These are phyloP conservation scores for Xylaria sp. DNA, from an alignment of 2,329 filamentous ascomycete genomes.

Conservation along the genomic window DNA sequence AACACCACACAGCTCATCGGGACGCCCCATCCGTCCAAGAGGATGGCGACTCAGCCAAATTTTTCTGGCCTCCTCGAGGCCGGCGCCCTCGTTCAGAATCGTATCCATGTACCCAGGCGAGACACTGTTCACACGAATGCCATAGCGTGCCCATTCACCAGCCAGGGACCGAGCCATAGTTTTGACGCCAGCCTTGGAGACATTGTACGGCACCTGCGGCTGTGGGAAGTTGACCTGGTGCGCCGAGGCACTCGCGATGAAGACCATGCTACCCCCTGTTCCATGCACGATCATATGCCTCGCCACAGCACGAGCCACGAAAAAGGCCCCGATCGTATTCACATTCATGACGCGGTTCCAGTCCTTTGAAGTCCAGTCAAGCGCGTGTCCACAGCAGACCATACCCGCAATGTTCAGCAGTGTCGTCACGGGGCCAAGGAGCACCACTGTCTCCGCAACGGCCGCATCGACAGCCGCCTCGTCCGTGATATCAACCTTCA, in stretches of 20 bases:
- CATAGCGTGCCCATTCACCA: conserved; percentile 73
- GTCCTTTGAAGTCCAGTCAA: conserved; percentile 62
- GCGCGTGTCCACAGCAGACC: conserved; percentile 64
- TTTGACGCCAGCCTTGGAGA: conserved; percentile 70
- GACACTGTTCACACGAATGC: conserved; percentile 73
- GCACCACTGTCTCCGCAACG: conserved; percentile 34
- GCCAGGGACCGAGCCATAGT: conserved; percentile 69
- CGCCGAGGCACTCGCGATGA: conserved; percentile 71
- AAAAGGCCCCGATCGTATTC: conserved; percentile 73
- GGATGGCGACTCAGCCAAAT: conserved; percentile 67
- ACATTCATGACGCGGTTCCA: conserved; percentile 71
- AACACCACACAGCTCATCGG: conserved; percentile 66
- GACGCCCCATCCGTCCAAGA: conserved; percentile 67
- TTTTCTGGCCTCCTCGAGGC: conserved; percentile 56
- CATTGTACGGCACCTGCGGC: conserved; percentile 75
- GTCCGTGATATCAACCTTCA: conserved; percentile 65
- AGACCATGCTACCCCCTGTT: conserved; percentile 65
- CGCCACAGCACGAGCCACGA: conserved; percentile 69
- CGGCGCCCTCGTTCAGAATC: conserved; percentile 70
- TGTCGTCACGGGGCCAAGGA: conserved; percentile 50
- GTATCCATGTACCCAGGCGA: conserved; percentile 81
- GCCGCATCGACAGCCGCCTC: conserved; percentile 50
- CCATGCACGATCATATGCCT: conserved; percentile 57
- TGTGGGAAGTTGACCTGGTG: conserved; percentile 75
- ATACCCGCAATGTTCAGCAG: conserved; percentile 72